Evolutionary conservation across 805 yeast species (phyloP).

Genomic region (Yarrowia osloensis): DNA sequence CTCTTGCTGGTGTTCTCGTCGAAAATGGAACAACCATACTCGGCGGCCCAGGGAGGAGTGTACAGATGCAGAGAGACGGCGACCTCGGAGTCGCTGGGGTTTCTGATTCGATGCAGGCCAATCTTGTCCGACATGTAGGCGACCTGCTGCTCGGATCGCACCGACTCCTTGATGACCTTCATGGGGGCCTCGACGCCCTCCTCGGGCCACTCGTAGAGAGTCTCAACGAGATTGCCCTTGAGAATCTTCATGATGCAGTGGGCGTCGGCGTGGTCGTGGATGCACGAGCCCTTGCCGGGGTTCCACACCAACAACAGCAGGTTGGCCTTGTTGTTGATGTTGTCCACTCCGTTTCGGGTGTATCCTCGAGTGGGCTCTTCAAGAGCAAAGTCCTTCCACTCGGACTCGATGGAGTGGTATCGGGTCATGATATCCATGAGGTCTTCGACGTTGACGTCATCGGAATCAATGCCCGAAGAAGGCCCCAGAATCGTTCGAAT

Average conservation of each 20-base stretch:
- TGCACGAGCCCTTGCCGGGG: constrained; percentile 62
- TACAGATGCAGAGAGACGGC: constrained; percentile 71
- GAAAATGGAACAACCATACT: constrained; percentile 48
- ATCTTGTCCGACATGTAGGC: constrained; percentile 66
- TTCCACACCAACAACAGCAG: constrained; percentile 69
- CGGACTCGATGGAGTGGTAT: constrained; percentile 52
- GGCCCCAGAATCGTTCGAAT: constrained; percentile 44
- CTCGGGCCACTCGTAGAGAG: constrained; percentile 54
- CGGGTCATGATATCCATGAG: constrained; percentile 51
- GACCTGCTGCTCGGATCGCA: constrained; percentile 47
- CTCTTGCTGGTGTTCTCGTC: constrained; percentile 53
- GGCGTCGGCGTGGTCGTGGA: constrained; percentile 76
- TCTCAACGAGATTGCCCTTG: constrained; percentile 60
- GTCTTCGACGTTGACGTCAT: constrained; percentile 55
- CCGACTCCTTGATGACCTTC: constrained; percentile 39
- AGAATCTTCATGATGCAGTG: constrained; percentile 75
- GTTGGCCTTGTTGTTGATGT: constrained; percentile 71
- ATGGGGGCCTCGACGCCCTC: constrained; percentile 35
- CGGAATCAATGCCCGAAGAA: constrained; percentile 44
- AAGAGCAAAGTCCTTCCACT: constrained; percentile 63
- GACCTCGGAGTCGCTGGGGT: constrained; percentile 47
- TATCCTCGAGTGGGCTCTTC: constrained; percentile 53
- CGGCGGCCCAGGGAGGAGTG: constrained; percentile 74
- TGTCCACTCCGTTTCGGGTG: constrained; percentile 71
- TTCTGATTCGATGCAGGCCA: constrained; percentile 66